Evolutionary conservation across 345 rosid species (phyloP).

Genomic region (Crucihimalaya himalaica): DNA sequence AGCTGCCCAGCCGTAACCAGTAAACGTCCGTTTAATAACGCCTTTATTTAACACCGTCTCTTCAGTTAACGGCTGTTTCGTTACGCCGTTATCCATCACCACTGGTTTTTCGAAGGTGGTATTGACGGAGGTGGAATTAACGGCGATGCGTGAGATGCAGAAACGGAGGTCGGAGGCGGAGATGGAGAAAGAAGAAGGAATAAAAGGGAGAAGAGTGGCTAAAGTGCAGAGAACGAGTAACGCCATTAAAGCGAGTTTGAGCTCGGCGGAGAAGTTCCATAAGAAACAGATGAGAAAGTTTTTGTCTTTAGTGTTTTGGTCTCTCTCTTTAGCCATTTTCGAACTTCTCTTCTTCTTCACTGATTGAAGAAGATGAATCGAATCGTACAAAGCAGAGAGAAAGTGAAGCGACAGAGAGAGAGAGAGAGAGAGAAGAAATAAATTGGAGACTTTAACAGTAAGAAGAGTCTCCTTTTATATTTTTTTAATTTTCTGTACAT

Average conservation of each 20-base stretch:
- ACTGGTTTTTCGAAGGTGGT: background rate
- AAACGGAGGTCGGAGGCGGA: constrained; percentile 78
- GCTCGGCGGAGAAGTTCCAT: constrained; percentile 78
- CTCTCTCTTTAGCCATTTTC: constrained; percentile 57
- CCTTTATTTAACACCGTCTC: constrained; percentile 43
- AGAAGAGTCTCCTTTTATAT: too few species aligned
- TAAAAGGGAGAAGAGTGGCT: constrained; percentile 65
- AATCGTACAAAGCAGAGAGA: background rate
- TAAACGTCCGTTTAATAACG: constrained; percentile 59
- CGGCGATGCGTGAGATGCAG: constrained; percentile 66
- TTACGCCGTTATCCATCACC: constrained; percentile 41
- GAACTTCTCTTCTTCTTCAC: background rate
- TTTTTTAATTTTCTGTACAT: too few species aligned
- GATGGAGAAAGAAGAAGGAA: constrained; percentile 71
- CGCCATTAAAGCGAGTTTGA: constrained; percentile 58
- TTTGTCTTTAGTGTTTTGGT: constrained; percentile 46
- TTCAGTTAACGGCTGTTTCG: constrained; percentile 41
- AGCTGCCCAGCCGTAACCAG: constrained; percentile 75
- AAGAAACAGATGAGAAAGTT: constrained; percentile 53
- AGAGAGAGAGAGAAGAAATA: background rate
- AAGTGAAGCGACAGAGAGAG: constrained; percentile 28
- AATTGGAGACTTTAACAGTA: too few species aligned
- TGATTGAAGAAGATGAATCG: constrained; percentile 21
- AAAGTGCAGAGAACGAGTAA: constrained; percentile 68
- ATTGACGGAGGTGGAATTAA: constrained; percentile 38